Evolutionary conservation across 1,284 basidiomycete species (phyloP), one percentile per base, ranked within the genome.

Genomic region (Ceratobasidium sp.): DNA sequence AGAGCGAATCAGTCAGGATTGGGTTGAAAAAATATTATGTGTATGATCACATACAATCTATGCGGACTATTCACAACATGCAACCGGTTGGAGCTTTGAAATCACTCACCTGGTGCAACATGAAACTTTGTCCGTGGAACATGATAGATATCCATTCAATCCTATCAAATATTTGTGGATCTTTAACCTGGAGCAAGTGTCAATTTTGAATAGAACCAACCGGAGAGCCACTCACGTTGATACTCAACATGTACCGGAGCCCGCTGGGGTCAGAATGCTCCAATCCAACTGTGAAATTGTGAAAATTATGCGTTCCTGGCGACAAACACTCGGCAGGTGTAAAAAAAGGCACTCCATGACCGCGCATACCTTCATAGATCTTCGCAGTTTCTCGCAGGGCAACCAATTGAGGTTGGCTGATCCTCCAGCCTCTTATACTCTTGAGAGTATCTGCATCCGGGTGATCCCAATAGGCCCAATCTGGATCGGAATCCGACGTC

Each of bases 111-210:
- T 99, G 97, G 81, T 99, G 97, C 72, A 99, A 82, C 97, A 99
- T 99, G 81, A 99, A 99, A 77, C 94, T 96, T 81, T 99, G 97
- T 0, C 97, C 97, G 78, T 98, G 95, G 78, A 98, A 91, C 76
- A 93, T 85, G 39, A 99, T 90, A 61, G 91, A 92, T 61, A 99
- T 89, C 96, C 97, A 99, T 79, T 99, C 97, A 0, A 93, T 96
- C 36, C 90, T 91, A 21, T 94, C 92, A 76, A 96, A 91, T 3
- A 97, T 89, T 3, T 86, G 87, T 30, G 94, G 94, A 64, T 94
- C 91, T 3, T 85, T 81, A 55, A 95, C 83, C 92, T 94, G 75
- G 1, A 46, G 4, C n/a, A 41, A 36, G 61, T 6, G 5, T 57
- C 14, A 59, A 48, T 14, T 70, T 30, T 43, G 50, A 34, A 26